Conservation (phyloP, 805 yeast genomes). For the Torulaspora franciscae region DNA sequence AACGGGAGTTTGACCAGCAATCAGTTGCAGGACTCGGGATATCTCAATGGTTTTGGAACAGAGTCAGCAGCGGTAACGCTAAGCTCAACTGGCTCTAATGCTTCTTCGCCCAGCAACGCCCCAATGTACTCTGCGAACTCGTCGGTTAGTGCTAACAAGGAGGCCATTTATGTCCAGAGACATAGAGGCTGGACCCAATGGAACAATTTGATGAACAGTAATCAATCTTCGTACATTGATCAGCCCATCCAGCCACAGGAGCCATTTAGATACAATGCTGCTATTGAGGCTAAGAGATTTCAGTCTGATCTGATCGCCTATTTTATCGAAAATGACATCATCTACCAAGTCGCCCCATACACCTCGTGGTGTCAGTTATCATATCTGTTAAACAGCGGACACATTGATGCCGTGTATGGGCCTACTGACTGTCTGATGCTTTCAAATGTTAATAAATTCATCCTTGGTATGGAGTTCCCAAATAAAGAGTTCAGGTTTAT, state of each 20-base stretch:
- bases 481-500: constrained; percentile 62
- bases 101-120: constrained; percentile 9
- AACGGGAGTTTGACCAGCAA: constrained; percentile 52
- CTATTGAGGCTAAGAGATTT: constrained; percentile 47
- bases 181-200: constrained; percentile 44
- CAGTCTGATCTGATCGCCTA: constrained; percentile 52
- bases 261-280: constrained; percentile 50
- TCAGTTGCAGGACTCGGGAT: constrained; percentile 32
- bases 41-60: constrained; percentile 23
- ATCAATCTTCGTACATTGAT: constrained; percentile 31
- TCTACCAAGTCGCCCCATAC: constrained; percentile 77
- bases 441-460: constrained; percentile 60
- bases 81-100: constrained; percentile 9
- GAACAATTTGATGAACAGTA: constrained; percentile 36
- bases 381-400: constrained; percentile 52
- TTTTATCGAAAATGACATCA: constrained; percentile 51
- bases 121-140: constrained; percentile 14
- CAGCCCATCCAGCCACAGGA: constrained; percentile 39
- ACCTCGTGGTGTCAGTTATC: constrained; percentile 75
- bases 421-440: constrained; percentile 73
- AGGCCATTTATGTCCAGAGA: constrained; percentile 42
- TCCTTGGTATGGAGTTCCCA: constrained; percentile 64
- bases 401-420: constrained; percentile 75
- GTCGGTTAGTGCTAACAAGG: constrained; percentile 21
- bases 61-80: constrained; percentile 21